These are phyloP conservation scores for Ailanthus altissimus DNA, from an alignment of 345 rosid species.

Conservation along the genomic window DNA sequence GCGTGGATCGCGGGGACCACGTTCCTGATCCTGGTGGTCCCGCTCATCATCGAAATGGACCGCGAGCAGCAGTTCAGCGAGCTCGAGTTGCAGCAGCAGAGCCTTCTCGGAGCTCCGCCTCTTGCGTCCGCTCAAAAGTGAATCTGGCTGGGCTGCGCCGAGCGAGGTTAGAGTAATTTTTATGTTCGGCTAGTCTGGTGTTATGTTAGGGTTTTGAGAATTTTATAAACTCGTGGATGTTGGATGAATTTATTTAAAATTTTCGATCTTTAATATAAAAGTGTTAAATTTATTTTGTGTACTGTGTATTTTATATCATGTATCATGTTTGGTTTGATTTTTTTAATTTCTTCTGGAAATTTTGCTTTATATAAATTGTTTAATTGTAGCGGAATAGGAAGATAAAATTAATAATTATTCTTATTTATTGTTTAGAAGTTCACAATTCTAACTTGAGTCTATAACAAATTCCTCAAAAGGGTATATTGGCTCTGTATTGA, in stretches of 20 bases:
- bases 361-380: not conserved
- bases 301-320: not conserved
- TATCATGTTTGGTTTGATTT: not conserved
- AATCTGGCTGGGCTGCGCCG: not conserved
- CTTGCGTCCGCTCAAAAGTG: slow-evolving; percentile 24
- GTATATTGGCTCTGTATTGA: not conserved
- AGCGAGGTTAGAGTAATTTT: slow-evolving; percentile 18
- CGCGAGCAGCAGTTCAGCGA: slow-evolving; percentile 68
- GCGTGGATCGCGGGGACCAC: slow-evolving; percentile 85
- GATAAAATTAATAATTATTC: not conserved
- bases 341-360: not conserved
- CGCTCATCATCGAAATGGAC: slow-evolving; percentile 73
- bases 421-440: not conserved
- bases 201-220: not conserved
- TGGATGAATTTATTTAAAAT: not conserved
- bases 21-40: slow-evolving; percentile 63
- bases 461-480: not conserved
- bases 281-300: not conserved
- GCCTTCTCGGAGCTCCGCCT: slow-evolving; percentile 70
- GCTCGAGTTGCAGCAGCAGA: slow-evolving; percentile 63
- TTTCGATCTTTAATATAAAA: not conserved
- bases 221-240: not conserved
- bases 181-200: not conserved
- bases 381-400: not conserved
- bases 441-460: not conserved